Base-by-base conservation (phyloP, 331 rosid genomes). In the Erythrophleum ivorense region DNA sequence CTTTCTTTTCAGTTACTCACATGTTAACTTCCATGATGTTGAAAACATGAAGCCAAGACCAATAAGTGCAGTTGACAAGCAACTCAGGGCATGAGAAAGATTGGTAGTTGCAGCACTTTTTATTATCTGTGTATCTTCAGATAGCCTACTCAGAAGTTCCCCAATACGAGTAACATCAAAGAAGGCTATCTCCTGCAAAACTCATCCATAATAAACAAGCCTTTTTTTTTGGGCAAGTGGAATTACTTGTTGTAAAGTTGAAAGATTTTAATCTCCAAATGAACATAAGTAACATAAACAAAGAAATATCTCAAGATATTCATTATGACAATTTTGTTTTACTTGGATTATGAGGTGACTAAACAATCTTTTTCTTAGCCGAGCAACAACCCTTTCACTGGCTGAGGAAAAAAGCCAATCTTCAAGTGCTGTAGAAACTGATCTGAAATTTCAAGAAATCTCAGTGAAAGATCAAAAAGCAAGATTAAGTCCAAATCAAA, bases 21-120 rank as follows among this genome's bases (percentile, higher is more conserved):
- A 79, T 62, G 97, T 93, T 78, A 93, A 84, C 88, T 88, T 85
- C 97, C 94, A 91, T 76, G 97, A 93, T 46, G 94, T 87, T 81
- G 90, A 69, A 87, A 91, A 84, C 97, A 93, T 93, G 91, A 91
- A 93, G 81, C 80, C 88, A 74, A 93, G 71, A 69, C 97, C 97
- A 65, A 93, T 91, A 78, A 90, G 64, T 66, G 88, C 94, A 71
- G 92, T 93, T 74, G 97, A 80, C 57, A 93, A 71, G 80, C 90
- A 82, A 84, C 91, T 78, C 66, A 93, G 77, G 55, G 94, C 97
- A 80, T 91, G 97, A 2, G 97, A 93, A 58, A 93, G 97, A 89
- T 87, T 93, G 85, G 92, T 87, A 62, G 97, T 93, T 78, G 97
- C 96, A 58, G 97, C 97, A 85, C 86, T 90, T 86, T 91, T 93